A percentile compares a stretch with the other conserved stretches of the same genome.
phyloP scores from a whole-genome alignment of 768 basidiomycete species.

The Peribolospora kevripleyi region DNA sequence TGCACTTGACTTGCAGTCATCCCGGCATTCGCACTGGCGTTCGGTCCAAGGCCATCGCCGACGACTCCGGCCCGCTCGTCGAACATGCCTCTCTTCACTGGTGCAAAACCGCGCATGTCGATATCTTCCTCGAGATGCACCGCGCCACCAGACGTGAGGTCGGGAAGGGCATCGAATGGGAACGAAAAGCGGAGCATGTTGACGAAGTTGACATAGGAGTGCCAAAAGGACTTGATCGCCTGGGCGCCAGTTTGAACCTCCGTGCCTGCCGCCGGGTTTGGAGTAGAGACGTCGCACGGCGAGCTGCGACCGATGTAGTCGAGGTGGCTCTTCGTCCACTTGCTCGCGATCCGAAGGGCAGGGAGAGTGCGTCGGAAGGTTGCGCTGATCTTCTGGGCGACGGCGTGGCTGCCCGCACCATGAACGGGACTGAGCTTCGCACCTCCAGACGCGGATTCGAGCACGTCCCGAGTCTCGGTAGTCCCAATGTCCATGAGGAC shows the following conservation, averaged over 20 bases:
- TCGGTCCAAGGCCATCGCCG: constrained; percentile 12
- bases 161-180: constrained; percentile 37
- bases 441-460: too few species aligned
- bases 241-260: background rate
- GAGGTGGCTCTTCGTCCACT: constrained; percentile 63
- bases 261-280: constrained; percentile 18
- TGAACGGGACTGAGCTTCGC: background rate
- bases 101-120: constrained; percentile 67
- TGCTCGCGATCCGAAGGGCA: constrained; percentile 59
- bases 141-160: constrained; percentile 19
- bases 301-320: constrained; percentile 32
- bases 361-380: constrained; percentile 64
- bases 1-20: constrained; percentile 26
- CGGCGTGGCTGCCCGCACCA: constrained; percentile 21
- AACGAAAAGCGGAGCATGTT: constrained; percentile 39
- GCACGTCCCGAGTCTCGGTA: constrained; percentile 27
- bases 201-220: constrained; percentile 40
- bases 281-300: background rate
- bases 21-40: constrained; percentile 10
- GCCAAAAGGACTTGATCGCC: constrained; percentile 39
- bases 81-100: constrained; percentile 40
- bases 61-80: constrained; percentile 13
- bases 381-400: constrained; percentile 65
- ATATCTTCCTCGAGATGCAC: constrained; percentile 66
- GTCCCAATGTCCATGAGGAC: constrained; percentile 41